Evolutionary conservation across 371 early-diverging fungal species (phyloP).

Genomic region (Catenaria anguillulae): DNA sequence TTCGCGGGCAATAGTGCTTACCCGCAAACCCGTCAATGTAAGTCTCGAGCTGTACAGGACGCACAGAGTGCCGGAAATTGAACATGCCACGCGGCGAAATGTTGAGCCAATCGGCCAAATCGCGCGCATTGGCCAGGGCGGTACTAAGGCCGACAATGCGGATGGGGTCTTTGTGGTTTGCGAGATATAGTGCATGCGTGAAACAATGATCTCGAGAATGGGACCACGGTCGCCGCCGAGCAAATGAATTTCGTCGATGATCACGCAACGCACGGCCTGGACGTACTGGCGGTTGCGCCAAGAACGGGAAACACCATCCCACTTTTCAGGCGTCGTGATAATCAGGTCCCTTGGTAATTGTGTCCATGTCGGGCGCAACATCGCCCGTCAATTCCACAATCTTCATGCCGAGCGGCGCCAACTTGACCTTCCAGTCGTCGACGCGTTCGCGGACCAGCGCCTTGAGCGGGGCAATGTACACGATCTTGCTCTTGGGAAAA

Average conservation of each 20-base stretch:
- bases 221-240: conserved; percentile 95
- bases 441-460: conserved; percentile 96
- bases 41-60: conserved; percentile 90
- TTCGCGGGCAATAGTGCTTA: conserved; percentile 84
- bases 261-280: conserved; percentile 64
- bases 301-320: conserved; percentile 91
- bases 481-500: conserved; percentile 70
- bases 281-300: conserved; percentile 74
- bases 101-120: conserved; percentile 93
- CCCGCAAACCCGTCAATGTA: conserved; percentile 93
- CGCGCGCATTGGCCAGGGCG: conserved; percentile 92
- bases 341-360: conserved; percentile 76
- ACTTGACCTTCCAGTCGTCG: conserved; percentile 70
- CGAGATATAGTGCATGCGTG: conserved; percentile 88
- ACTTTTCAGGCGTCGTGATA: conserved; percentile 92
- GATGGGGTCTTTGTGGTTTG: conserved; percentile 44
- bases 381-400: conserved; percentile 96
- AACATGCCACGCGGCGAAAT: conserved; percentile 57
- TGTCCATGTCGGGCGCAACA: conserved; percentile 75
- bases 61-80: conserved; percentile 88
- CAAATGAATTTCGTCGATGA: conserved; percentile 98
- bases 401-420: conserved; percentile 54
- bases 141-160: conserved; percentile 96
- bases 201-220: conserved; percentile 93
- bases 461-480: conserved; percentile 99